A percentile compares a stretch with the other conserved stretches of the same genome.
Conservation (phyloP, 805 yeast species). For the Candida pseudoglaebosa region DNA sequence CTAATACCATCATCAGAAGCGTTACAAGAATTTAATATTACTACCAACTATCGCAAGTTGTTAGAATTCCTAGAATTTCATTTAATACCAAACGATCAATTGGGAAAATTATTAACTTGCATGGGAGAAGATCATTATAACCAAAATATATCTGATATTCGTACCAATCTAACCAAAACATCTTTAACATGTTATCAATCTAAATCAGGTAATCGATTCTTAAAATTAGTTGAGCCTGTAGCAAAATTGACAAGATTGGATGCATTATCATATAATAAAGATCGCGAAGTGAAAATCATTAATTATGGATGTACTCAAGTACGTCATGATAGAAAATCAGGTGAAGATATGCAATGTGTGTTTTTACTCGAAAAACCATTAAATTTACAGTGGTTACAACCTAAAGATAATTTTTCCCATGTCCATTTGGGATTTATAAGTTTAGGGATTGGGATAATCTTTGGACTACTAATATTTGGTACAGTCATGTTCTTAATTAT, state of each 20-base stretch:
- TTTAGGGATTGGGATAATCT: conserved; percentile 58
- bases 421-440: conserved; percentile 66
- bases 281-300: conserved; percentile 54
- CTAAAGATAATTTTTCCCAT: conserved; percentile 41
- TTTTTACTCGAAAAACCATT: conserved; percentile 66
- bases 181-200: conserved; percentile 34
- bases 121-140: conserved; percentile 14
- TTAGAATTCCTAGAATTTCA: conserved; percentile 63
- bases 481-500: conserved; percentile 18
- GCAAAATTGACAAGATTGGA: neutral
- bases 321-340: conserved; percentile 19
- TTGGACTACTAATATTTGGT: conserved; percentile 49
- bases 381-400: conserved; percentile 59
- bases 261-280: conserved; percentile 38
- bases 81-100: conserved; percentile 56
- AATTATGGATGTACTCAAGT: conserved; percentile 54
- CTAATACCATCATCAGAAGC: conserved; percentile 67
- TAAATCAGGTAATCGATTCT: conserved; percentile 30
- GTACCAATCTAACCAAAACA: conserved; percentile 39
- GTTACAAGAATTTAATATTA: conserved; percentile 47
- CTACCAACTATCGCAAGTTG: conserved; percentile 39
- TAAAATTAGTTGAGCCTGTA: conserved; percentile 20
- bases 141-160: conserved; percentile 27
- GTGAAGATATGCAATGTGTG: conserved; percentile 44
- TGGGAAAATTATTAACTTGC: conserved; percentile 47